Evolutionary conservation across 805 yeast species (phyloP).

Genomic region (Teunomyces barrocoloradensis): DNA sequence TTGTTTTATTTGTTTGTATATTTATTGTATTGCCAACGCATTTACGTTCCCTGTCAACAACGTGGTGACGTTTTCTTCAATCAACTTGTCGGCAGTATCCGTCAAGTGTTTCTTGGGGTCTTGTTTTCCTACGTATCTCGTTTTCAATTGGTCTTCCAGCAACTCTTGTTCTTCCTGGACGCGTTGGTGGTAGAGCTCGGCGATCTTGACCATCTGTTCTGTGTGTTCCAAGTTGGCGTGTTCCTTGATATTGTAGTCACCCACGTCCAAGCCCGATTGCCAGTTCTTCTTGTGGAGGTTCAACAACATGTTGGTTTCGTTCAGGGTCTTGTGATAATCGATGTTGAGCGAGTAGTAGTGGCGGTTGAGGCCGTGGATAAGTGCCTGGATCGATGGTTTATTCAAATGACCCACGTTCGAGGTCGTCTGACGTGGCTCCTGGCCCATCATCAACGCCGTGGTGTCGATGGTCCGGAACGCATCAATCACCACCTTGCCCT

Average conservation of each 20-base stretch:
- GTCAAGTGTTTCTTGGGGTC: slow-evolving; percentile 97
- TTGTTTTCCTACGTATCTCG: slow-evolving; percentile 96
- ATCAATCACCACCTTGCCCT: slow-evolving; percentile 98
- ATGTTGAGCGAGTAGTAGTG: slow-evolving; percentile 94
- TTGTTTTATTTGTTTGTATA: too few species aligned
- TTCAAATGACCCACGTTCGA: slow-evolving; percentile 93
- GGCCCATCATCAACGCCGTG: slow-evolving; percentile 86
- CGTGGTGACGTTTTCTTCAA: slow-evolving; percentile 89
- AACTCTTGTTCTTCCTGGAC: slow-evolving; percentile 90
- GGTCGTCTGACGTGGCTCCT: slow-evolving; percentile 97
- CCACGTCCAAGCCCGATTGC: slow-evolving; percentile 85
- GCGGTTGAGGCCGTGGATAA: slow-evolving; percentile 95
- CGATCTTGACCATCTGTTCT: slow-evolving; percentile 80
- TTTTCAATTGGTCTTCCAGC: slow-evolving; percentile 82
- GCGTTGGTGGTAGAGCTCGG: slow-evolving; percentile 83
- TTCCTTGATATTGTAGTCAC: slow-evolving; percentile 76
- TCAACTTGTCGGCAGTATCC: slow-evolving; percentile 79
- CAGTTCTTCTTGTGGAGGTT: slow-evolving; percentile 93
- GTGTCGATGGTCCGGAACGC: slow-evolving; percentile 95
- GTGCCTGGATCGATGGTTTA: slow-evolving; percentile 94
- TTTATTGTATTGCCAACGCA: slow-evolving; percentile 64
- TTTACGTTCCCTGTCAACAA: slow-evolving; percentile 87
- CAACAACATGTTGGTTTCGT: slow-evolving; percentile 90
- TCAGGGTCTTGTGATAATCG: slow-evolving; percentile 87
- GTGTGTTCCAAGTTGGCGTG: slow-evolving; percentile 70